Conservation (phyloP, 192 early-diverging fungal genomes). For the Coemansia sp. region DNA sequence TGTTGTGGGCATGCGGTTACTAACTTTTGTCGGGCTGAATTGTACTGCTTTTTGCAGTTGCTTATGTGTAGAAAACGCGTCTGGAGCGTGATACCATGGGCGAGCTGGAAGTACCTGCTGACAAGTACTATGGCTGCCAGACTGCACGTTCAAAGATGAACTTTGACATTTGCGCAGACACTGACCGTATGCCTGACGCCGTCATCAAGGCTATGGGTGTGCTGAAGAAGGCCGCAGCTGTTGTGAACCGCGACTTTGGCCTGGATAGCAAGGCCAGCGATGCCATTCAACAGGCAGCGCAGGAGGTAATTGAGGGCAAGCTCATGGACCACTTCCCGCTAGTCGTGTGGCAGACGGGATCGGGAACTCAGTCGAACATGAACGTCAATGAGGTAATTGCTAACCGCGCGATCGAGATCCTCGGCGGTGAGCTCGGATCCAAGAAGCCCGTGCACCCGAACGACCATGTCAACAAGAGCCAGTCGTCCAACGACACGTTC, state of each 20-base stretch:
- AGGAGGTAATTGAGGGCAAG: conserved; percentile 91
- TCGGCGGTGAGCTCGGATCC: conserved; percentile 86
- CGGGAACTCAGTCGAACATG: conserved; percentile 99
- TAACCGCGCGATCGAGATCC: conserved; percentile 95
- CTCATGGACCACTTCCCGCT: conserved; percentile 96
- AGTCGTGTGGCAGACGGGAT: conserved; percentile 98
- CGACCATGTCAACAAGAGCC: conserved; percentile 99
- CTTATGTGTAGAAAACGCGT: conserved; percentile 53
- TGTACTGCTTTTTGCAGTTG: conserved; percentile 2
- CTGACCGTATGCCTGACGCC: conserved; percentile 93
- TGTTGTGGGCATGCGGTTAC: background rate
- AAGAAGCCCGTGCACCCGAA: conserved; percentile 98
- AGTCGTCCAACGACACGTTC: conserved; percentile 99
- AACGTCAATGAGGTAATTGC: conserved; percentile 97
- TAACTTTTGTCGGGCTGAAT: conserved; percentile 1
- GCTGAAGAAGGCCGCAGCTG: conserved; percentile 92
- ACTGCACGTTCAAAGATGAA: conserved; percentile 95
- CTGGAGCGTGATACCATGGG: conserved; percentile 90
- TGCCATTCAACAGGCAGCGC: conserved; percentile 84
- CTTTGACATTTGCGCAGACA: conserved; percentile 93
- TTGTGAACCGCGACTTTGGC: conserved; percentile 90
- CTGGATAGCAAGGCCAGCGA: conserved; percentile 79
- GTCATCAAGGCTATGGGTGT: conserved; percentile 95
- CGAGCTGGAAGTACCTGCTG: conserved; percentile 89
- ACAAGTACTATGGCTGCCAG: conserved; percentile 97